Evolutionary conservation across 208 protist species (phyloP).

Genomic region (Crithidia fasciculata): DNA sequence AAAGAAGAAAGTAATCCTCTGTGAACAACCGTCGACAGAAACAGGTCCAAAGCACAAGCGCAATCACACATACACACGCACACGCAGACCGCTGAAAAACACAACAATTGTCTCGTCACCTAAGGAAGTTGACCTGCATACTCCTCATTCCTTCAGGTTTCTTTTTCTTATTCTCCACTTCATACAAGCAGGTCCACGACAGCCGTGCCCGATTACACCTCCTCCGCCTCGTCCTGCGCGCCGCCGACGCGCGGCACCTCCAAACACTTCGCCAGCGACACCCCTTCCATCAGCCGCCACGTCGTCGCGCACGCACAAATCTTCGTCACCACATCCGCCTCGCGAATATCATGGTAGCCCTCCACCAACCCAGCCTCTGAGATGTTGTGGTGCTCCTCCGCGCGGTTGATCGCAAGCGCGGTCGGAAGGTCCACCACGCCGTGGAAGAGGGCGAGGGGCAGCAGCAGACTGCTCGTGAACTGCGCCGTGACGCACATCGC

Average conservation of each 20-base stretch:
- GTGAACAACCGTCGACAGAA: background rate
- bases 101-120: background rate
- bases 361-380: constrained; percentile 69
- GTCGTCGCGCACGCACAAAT: constrained; percentile 82
- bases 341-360: constrained; percentile 93
- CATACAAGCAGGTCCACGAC: background rate
- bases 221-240: constrained; percentile 44
- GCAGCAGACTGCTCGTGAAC: constrained; percentile 91
- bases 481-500: constrained; percentile 90
- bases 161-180: too few species aligned
- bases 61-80: background rate
- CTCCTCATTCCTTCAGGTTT: too few species aligned
- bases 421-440: constrained; percentile 76
- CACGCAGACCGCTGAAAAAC: background rate
- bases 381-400: constrained; percentile 90
- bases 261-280: constrained; percentile 80
- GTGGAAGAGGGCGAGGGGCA: constrained; percentile 87
- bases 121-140: background rate
- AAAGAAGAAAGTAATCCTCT: too few species aligned
- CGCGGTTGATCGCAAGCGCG: constrained; percentile 81
- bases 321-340: constrained; percentile 88
- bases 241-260: constrained; percentile 59
- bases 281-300: constrained; percentile 81
- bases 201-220: constrained; percentile 17
- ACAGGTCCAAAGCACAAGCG: background rate